phyloP scores from a whole-genome alignment of 208 protist species.

The Crithidia bombi region DNA sequence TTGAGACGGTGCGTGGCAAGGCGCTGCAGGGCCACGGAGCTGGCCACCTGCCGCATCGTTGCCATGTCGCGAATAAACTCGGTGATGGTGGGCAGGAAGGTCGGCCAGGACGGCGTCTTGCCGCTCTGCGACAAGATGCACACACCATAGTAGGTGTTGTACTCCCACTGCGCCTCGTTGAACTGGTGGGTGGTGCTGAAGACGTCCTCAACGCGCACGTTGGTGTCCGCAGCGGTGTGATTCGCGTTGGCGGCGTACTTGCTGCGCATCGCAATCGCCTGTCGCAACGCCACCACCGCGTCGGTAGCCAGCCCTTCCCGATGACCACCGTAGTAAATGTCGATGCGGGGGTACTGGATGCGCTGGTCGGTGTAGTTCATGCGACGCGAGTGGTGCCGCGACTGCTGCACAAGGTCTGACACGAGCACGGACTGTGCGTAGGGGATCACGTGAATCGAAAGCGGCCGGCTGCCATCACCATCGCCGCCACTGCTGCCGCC shows the following conservation, averaged over 20 bases:
- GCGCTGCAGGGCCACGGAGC: slow-evolving; percentile 65
- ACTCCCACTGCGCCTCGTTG: slow-evolving; percentile 86
- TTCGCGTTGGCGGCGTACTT: slow-evolving; percentile 80
- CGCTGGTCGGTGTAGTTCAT: slow-evolving; percentile 83
- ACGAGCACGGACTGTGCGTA: slow-evolving; percentile 54
- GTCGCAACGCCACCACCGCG: slow-evolving; percentile 63
- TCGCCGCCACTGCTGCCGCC: slow-evolving; percentile 11
- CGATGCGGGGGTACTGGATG: slow-evolving; percentile 81
- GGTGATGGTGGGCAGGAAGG: slow-evolving; percentile 67
- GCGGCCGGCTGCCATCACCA: slow-evolving; percentile 12
- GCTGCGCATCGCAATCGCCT: slow-evolving; percentile 69
- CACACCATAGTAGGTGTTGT: slow-evolving; percentile 91
- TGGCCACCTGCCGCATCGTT: slow-evolving; percentile 65
- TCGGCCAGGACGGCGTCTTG: slow-evolving; percentile 75
- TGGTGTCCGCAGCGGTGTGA: slow-evolving; percentile 34
- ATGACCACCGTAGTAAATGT: slow-evolving; percentile 56
- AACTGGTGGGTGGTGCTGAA: slow-evolving; percentile 78
- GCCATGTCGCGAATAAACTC: slow-evolving; percentile 89
- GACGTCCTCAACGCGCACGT: slow-evolving; percentile 83
- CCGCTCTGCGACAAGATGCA: slow-evolving; percentile 76
- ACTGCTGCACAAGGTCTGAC: slow-evolving; percentile 56
- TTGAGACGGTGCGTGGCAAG: slow-evolving; percentile 88
- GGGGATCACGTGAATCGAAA: slow-evolving; percentile 43
- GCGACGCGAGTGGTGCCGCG: slow-evolving; percentile 39
- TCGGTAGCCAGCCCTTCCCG: slow-evolving; percentile 38